Percentiles rank a stretch among this genome's conserved stretches.
Evolutionary conservation across 1,284 basidiomycete genomes (phyloP).

Genomic region (Cryptococcus amylolentus): DNA sequence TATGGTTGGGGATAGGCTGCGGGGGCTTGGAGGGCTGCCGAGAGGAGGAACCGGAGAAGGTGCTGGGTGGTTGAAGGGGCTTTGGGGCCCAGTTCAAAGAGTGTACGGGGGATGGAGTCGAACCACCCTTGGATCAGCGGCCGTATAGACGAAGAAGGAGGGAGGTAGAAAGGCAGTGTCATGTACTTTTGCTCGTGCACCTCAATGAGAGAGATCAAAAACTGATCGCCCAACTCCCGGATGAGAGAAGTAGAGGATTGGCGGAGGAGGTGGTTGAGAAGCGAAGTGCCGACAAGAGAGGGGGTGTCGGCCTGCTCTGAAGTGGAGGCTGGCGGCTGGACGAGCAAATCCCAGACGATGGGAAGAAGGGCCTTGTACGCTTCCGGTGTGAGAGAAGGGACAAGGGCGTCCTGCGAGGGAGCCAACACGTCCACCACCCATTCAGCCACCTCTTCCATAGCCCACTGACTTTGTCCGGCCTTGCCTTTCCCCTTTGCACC

Average conservation of each 20-base stretch:
- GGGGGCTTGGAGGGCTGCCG: conserved; percentile 25
- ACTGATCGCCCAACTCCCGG: conserved; percentile 59
- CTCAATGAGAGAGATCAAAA: conserved; percentile 64
- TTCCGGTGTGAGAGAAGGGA: conserved; percentile 56
- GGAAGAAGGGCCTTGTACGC: conserved; percentile 71
- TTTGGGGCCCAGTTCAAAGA: conserved; percentile 74
- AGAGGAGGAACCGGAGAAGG: conserved; percentile 32
- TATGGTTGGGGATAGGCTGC: conserved; percentile 15
- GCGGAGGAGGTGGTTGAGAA: conserved; percentile 38
- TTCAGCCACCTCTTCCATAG: conserved; percentile 50
- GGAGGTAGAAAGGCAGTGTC: conserved; percentile 41
- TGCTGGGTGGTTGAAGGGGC: conserved; percentile 56
- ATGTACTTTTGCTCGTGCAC: conserved; percentile 53
- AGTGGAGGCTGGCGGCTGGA: conserved; percentile 43
- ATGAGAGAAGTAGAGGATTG: conserved; percentile 47
- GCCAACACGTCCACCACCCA: conserved; percentile 68
- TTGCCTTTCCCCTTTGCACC: conserved; percentile 12
- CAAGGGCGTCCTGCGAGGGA: conserved; percentile 45
- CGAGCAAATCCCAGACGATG: conserved; percentile 76
- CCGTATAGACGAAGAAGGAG: conserved; percentile 18
- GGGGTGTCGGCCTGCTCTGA: conserved; percentile 22
- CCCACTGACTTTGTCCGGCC: conserved; percentile 17
- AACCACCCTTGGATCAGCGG: conserved; percentile 37
- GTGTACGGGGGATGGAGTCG: conserved; percentile 66
- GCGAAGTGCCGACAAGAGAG: conserved; percentile 23